Base-by-base conservation (phyloP, 148 eudicot genomes). In the Polygonum aviculare region DNA sequence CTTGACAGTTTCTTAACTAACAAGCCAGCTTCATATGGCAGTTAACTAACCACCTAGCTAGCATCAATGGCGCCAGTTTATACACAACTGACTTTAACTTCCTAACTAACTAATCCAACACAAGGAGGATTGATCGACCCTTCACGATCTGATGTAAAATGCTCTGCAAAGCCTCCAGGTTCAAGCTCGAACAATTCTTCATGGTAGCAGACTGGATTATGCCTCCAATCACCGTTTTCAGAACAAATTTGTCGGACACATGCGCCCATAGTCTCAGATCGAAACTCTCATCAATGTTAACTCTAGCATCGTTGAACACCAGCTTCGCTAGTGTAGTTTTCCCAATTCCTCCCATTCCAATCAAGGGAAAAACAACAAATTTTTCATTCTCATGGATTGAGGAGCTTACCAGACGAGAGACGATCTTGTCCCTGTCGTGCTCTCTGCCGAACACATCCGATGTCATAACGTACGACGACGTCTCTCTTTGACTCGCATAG, bases 341-440 rank as follows among this genome's bases (percentile, higher is more conserved):
- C 15, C 84, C 87, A 18, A 84, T 59, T 10, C 85, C 85, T 2
- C 81, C 80, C 2, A 82, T 16, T 8, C 83, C 82, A 11, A 82
- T 44, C 3, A 82, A 57, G 7, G 85, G 81, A 54, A 82, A 31
- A 8, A 85, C 84, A 10, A 65, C 7, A 3, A 76, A 9, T 44
- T 19, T 15, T 19, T 48, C 69, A 31, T 44, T 21, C 12, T 2
- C 18, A 55, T 4, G 19, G 15, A 1, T n/a, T n/a, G 21, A 2
- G 33, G 40, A 9, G 19, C 49, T 47, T 47, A 49, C 52, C 52
- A 49, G 52, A 18, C 52, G 69, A 62, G 69, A 62, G 38, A 31
- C 38, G 1, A 62, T 62, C 69, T 18, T 1, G 38, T 62, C 69
- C 31, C 3, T 26, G 12, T 62, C 69, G 10, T 62, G 18, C 12